These are phyloP conservation scores for Ustilago lituana DNA, from an alignment of 1,284 basidiomycete species.

Conservation along the genomic window DNA sequence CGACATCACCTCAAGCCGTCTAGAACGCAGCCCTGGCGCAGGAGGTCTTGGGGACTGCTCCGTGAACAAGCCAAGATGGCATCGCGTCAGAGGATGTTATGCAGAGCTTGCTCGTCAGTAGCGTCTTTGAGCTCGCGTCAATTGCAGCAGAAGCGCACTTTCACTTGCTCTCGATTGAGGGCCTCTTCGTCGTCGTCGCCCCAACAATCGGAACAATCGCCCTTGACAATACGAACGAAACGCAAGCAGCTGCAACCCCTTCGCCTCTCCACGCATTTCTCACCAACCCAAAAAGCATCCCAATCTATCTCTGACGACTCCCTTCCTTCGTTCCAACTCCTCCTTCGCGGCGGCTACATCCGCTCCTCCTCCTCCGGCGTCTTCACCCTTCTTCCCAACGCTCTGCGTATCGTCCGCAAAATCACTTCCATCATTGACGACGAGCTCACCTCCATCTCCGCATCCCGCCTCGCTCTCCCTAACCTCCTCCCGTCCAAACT, in stretches of 20 bases:
- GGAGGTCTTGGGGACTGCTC: no score
- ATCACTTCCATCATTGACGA: constrained; percentile 62
- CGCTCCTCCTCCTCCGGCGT: constrained; percentile 66
- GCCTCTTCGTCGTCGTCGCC: background rate
- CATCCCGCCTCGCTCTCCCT: constrained; percentile 65
- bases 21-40: no score
- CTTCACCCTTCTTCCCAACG: constrained; percentile 65
- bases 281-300: constrained; percentile 31
- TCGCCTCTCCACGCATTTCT: constrained; percentile 30
- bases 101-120: constrained; percentile 6
- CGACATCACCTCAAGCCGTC: no score
- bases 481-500: constrained; percentile 60
- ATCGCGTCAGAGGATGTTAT: background rate
- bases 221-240: background rate
- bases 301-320: constrained; percentile 21
- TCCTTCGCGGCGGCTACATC: constrained; percentile 64
- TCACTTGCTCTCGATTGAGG: no score
- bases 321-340: constrained; percentile 41
- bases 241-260: constrained; percentile 9
- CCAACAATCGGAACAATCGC: background rate
- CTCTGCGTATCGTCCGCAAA: constrained; percentile 63
- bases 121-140: background rate
- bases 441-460: constrained; percentile 62
- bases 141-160: background rate
- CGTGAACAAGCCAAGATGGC: no score